Evolutionary conservation across 257 asterid species (phyloP), one percentile per base, ranked within the genome.

Genomic region (Parsonsia alboflavescens): DNA sequence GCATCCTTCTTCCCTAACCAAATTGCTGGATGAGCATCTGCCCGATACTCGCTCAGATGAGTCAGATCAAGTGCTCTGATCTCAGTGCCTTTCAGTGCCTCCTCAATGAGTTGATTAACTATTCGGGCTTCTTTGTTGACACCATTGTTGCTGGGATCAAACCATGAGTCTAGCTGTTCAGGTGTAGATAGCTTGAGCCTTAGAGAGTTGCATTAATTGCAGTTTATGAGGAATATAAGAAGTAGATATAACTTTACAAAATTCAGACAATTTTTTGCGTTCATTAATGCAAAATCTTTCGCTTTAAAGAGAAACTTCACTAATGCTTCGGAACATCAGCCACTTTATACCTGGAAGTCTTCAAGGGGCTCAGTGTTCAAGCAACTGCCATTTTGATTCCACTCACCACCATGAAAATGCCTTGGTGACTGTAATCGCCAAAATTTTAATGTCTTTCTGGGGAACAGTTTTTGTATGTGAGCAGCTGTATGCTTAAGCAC

Each of bases 311-410:
- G 8, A 13, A 30, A 13, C 10, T 39, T 54, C 5, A 22, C 17
- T n/a, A n/a, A n/a, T n/a, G n/a, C n/a, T n/a, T n/a, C n/a, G n/a
- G n/a, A n/a, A n/a, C n/a, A n/a, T 49, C 15, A 7, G 62, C 24
- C 17, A 28, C 50, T 19, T 56, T 73, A 69, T 77, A 91, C 98
- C 98, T 92, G 93, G 72, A 53, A 77, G 80, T 89, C 90, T 54
- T 87, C 85, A 44, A 94, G 96, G 74, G 91, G 97, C 63, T 88
- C 88, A 42, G 85, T 80, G 67, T 90, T 83, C 82, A 91, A 73
- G 80, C 99, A 94, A 81, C 97, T 92, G n/a, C 98, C 97, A 53
- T 94, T 94, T 71, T 89, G 96, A 85, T 94, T 90, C 97, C 99
- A 92, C 2, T 94, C 97, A 13, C 99, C 99, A 49, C 99, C 97